Percentiles rank a stretch among this genome's conserved stretches.
Conservation (phyloP, 805 yeast species). For the Schizosaccharomyces osmophilus region DNA sequence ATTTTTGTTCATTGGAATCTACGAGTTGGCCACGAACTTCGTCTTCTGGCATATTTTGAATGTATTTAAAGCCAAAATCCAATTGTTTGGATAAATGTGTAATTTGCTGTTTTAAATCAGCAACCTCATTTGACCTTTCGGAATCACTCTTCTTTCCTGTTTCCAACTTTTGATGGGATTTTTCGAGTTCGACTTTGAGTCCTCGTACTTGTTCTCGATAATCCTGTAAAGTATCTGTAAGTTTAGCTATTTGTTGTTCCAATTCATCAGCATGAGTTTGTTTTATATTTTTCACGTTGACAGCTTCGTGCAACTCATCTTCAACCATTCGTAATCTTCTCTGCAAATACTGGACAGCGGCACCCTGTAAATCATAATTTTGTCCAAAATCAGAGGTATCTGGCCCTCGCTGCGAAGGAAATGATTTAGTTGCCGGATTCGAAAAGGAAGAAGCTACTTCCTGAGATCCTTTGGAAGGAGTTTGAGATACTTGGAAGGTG, state of each 20-base stretch:
- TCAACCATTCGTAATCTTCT: not conserved
- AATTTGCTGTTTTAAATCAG: not conserved
- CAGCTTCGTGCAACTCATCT: not conserved
- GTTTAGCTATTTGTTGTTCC: not conserved
- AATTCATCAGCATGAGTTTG: not conserved
- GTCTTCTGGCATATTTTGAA: not conserved
- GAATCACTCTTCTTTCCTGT: not conserved
- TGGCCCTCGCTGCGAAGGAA: not conserved
- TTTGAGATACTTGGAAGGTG: too few relatives aligned
- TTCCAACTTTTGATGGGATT: not conserved
- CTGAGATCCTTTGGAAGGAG: too few relatives aligned
- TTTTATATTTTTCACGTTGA: not conserved
- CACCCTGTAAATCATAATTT: not conserved
- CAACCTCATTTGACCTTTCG: not conserved
- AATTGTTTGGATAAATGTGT: not conserved
- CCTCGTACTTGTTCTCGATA: not conserved
- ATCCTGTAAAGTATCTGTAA: not conserved
- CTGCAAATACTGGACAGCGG: not conserved
- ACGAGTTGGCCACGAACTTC: not conserved
- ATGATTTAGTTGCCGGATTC: not conserved
- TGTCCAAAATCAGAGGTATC: not conserved
- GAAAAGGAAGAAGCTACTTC: too few relatives aligned
- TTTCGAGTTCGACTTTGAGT: not conserved
- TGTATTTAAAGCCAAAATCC: not conserved
- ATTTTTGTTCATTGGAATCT: not conserved